A percentile compares a stretch with the other conserved stretches of the same genome.
phyloP scores from a whole-genome alignment of 495 filamentous ascomycete species.

The Penicillium robsamsonii region DNA sequence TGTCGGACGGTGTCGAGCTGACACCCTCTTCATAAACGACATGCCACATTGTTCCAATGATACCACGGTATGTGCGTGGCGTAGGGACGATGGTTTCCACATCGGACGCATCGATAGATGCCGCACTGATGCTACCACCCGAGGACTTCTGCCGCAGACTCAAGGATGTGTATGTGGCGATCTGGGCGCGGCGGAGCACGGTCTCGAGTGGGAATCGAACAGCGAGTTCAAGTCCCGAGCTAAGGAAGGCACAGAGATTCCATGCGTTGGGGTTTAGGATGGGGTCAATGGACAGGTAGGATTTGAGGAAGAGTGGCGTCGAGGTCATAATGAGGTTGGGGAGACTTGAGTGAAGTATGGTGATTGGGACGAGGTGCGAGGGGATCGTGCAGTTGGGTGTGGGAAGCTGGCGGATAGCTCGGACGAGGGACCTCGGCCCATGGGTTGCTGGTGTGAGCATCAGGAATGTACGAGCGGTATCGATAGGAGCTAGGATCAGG shows the following conservation, averaged over 20 bases:
- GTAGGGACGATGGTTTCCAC: slow-evolving; percentile 71
- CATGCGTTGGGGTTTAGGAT: slow-evolving; percentile 76
- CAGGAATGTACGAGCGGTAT: slow-evolving; percentile 83
- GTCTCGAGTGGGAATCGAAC: slow-evolving; percentile 89
- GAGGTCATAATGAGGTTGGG: slow-evolving; percentile 76
- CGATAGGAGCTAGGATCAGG: slow-evolving; percentile 77
- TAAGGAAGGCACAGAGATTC: slow-evolving; percentile 72
- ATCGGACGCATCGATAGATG: slow-evolving; percentile 46
- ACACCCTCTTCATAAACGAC: slow-evolving; percentile 83
- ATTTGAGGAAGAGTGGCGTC: slow-evolving; percentile 77
- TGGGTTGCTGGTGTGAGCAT: slow-evolving; percentile 76
- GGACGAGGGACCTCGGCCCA: slow-evolving; percentile 68
- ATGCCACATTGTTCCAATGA: slow-evolving; percentile 82
- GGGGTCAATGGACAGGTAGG: slow-evolving; percentile 75
- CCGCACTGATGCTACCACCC: slow-evolving; percentile 33
- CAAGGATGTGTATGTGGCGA: slow-evolving; percentile 57
- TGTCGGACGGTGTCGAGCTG: slow-evolving; percentile 30
- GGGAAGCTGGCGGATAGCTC: slow-evolving; percentile 71
- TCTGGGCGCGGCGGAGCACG: slow-evolving; percentile 82
- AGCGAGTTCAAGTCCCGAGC: slow-evolving; percentile 74
- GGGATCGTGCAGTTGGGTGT: slow-evolving; percentile 67
- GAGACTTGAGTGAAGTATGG: slow-evolving; percentile 80
- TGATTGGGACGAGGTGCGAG: slow-evolving; percentile 67
- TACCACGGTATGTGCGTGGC: slow-evolving; percentile 64
- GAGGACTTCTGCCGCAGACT: slow-evolving; percentile 55